These are phyloP conservation scores for Podospora sp. DNA, from an alignment of 495 filamentous ascomycete species.

Conservation along the genomic window DNA sequence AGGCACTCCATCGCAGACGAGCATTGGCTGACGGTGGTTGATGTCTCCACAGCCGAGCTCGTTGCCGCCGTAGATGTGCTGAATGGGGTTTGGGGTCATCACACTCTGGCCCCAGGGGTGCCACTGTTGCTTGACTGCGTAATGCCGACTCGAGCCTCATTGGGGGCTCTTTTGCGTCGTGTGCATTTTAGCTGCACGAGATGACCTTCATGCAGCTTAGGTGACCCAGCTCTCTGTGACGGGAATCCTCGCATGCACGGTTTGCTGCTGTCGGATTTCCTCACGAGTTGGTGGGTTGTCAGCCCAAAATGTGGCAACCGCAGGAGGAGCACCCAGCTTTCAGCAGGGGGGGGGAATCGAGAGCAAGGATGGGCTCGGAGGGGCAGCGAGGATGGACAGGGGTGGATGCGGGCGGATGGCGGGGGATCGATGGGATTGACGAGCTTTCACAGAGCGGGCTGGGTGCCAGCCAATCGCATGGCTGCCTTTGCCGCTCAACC, in stretches of 20 bases:
- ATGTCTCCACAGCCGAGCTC: slow-evolving; percentile 3
- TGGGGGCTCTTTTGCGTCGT: slow-evolving; percentile 17
- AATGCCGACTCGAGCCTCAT: slow-evolving; percentile 17
- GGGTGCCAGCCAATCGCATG: slow-evolving; percentile 31
- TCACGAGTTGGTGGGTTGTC: background rate
- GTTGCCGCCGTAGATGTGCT: slow-evolving; percentile 17
- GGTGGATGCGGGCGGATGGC: slow-evolving; percentile 26
- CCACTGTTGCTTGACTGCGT: background rate
- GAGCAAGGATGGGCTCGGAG: slow-evolving; percentile 1
- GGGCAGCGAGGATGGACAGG: slow-evolving; percentile 21
- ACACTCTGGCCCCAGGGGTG: slow-evolving; percentile 2
- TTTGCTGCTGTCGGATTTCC: slow-evolving; percentile 6
- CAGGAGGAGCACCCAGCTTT: background rate
- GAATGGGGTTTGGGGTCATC: slow-evolving; percentile 2
- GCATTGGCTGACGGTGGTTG: background rate
- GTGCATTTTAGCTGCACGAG: slow-evolving; percentile 17
- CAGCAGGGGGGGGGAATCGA: background rate
- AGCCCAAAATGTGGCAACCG: background rate
- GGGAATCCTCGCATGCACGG: slow-evolving; percentile 5
- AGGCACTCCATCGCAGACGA: background rate
- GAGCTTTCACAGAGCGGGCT: background rate
- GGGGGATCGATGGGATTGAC: slow-evolving; percentile 26
- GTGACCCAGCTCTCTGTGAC: slow-evolving; percentile 15
- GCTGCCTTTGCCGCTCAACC: slow-evolving; percentile 33
- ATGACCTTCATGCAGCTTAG: slow-evolving; percentile 16